These are phyloP conservation scores for Ceratobasidium sp. DNA, from an alignment of 1,284 basidiomycete species.

Conservation along the genomic window DNA sequence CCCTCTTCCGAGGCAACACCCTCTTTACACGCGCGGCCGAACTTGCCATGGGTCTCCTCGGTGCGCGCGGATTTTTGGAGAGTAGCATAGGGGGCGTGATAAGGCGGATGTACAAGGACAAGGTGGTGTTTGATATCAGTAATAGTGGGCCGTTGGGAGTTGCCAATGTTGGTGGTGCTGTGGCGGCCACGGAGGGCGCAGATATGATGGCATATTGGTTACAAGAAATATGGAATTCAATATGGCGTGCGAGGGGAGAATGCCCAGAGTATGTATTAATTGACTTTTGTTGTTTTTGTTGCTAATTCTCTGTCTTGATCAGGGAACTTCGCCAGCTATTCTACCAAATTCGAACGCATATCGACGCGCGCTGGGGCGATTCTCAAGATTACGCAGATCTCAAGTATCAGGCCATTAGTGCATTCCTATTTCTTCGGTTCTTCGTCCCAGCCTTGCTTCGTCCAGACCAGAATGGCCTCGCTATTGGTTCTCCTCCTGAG, in stretches of 20 bases:
- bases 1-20: constrained; percentile 83
- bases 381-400: constrained; percentile 58
- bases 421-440: constrained; percentile 87
- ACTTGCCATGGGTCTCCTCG: constrained; percentile 80
- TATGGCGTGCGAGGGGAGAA: constrained; percentile 76
- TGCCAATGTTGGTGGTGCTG: background rate
- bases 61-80: constrained; percentile 77
- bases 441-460: constrained; percentile 84
- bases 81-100: constrained; percentile 78
- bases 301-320: constrained; percentile 47
- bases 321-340: constrained; percentile 84
- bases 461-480: constrained; percentile 68
- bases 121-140: constrained; percentile 82
- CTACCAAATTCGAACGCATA: constrained; percentile 75
- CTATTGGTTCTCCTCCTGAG: constrained; percentile 71
- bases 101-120: constrained; percentile 75
- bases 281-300: background rate
- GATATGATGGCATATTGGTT: constrained; percentile 82
- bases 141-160: constrained; percentile 59
- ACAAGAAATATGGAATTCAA: constrained; percentile 79
- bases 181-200: constrained; percentile 63
- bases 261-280: constrained; percentile 75
- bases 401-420: constrained; percentile 84
- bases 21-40: constrained; percentile 85
- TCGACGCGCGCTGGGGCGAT: constrained; percentile 70